Base-by-base conservation (phyloP, 305 asterid genomes). In the Rubia peregrina region DNA sequence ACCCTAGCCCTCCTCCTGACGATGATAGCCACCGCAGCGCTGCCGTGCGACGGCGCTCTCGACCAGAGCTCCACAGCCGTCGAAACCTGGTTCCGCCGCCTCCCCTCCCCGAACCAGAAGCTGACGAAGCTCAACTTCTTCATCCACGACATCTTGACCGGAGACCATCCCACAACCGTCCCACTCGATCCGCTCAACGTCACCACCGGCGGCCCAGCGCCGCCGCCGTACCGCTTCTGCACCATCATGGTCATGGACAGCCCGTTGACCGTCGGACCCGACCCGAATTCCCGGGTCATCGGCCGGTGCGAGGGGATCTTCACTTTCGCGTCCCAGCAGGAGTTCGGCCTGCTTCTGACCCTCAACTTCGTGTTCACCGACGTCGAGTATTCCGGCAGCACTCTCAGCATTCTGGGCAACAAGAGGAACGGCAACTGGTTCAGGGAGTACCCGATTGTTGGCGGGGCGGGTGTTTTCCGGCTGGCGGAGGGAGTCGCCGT, bases 41-140 rank as follows among this genome's bases (percentile, higher is more conserved):
- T n/a, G 55, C 55, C 55, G 55, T 48, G 6, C 55, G n/a, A 2
- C n/a, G 55, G n/a, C 55, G 55, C 55, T 14, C 55, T 55, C 61
- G 40, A 77, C 0, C 11, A 46, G 44, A 72, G 62, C 2, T 82
- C 84, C 5, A 16, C 53, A 17, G 79, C 73, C 1, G 76, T 80
- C 4, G 76, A 74, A 11, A 5, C 49, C 21, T 80, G 84, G 84
- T 77, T 80, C 80, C 1, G 49, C 46, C 36, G 60, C 4, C 72
- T 77, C 12, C 40, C 78, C 3, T 30, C 56, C 22, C 53, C 73
- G 3, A 69, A 69, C 26, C 71, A 61, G 26, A 80, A 77, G 74
- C 9, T 72, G 3, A 80, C 80, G 6, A 80, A 68, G 43, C 82
- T 80, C n/a, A 81, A 77, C 49, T 80, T 80, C 70, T 80, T 61